These are phyloP conservation scores for Zygosaccharomyces sapae DNA, from an alignment of 1,139 yeast species.

Conservation along the genomic window DNA sequence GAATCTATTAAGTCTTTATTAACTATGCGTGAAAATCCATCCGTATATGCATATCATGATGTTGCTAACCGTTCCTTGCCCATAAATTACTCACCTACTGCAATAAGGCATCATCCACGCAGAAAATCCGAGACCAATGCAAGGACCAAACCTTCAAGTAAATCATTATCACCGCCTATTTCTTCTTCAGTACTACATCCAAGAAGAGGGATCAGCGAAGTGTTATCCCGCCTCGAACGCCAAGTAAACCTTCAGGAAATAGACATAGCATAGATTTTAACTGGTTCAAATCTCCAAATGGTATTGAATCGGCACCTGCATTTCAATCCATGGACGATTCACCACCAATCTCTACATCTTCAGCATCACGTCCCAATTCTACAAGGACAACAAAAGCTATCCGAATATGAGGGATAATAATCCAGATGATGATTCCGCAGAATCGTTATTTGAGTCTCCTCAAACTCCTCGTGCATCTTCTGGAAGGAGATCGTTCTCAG, in stretches of 20 bases:
- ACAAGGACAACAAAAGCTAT: neutral
- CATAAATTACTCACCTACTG: slow-evolving; percentile 10
- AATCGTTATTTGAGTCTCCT: neutral
- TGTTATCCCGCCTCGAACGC: slow-evolving; percentile 1
- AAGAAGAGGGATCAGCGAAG: slow-evolving; percentile 8
- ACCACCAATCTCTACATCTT: slow-evolving; percentile 1
- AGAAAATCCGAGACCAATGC: slow-evolving; percentile 17
- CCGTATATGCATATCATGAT: slow-evolving; percentile 5
- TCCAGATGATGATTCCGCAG: neutral
- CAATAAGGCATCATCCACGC: slow-evolving; percentile 12
- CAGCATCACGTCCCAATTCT: slow-evolving; percentile 1
- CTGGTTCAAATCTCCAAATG: neutral
- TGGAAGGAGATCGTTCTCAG: neutral
- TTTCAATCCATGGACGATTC: neutral
- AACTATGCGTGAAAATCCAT: slow-evolving; percentile 19
- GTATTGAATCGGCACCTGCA: neutral
- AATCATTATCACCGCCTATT: slow-evolving; percentile 14
- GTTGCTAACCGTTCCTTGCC: slow-evolving; percentile 10
- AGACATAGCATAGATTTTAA: neutral
- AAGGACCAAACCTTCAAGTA: slow-evolving; percentile 12
- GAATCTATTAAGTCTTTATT: slow-evolving; percentile 25
- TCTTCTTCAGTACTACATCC: slow-evolving; percentile 13
- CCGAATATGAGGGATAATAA: neutral
- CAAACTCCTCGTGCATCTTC: neutral
- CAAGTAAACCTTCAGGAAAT: neutral